Base-by-base conservation (phyloP, 345 rosid species). In the Rubroshorea leprosula region DNA sequence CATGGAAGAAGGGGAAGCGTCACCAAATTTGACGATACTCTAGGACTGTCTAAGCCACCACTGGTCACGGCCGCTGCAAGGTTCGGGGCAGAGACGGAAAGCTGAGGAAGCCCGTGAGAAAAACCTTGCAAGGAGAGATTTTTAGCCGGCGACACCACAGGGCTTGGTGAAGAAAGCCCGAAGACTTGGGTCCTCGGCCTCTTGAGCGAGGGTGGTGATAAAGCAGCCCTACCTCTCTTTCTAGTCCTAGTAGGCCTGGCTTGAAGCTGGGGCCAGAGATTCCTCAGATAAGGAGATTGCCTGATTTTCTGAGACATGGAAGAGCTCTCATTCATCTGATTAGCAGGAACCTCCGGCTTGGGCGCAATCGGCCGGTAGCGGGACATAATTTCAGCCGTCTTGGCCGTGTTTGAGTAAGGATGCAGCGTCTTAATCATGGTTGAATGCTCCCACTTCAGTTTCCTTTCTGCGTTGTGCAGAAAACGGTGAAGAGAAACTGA, bases 291-390 rank as follows among this genome's bases (percentile, higher is more conserved):
- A 45, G 91, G 88, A 64, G 96, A 89, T 46, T 85, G 83, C 54
- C 68, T 67, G 59, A 89, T 89, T 70, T 80, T 89, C 54, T 73
- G 77, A 57, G 89, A 79, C 87, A 72, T 71, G 54, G 78, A 68
- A 38, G 83, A 57, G 55, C 45, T 58, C 48, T 79, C 81, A 69
- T 64, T 35, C 16, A 60, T 31, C 59, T 75, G 59, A 14, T 14
- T 58, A 39, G 25, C 60, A 5, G 79, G 60, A n/a, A 55, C 47
- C 62, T 80, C 94, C 0, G 97, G 97, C 68, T 74, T 93, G 1
- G 99, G 99, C 16, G 99, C 97, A 46, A 89, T 93, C 4, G 97
- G 99, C 60, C 96, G 75, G 60, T 87, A 93, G 68, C 89, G 69
- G 3, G 96, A 89, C 90, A 93, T 82, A 63, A 93, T 93, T 76